These are phyloP conservation scores for Olyra latifolia DNA, from an alignment of 176 grass and related monocot genomes.

Conservation along the genomic window DNA sequence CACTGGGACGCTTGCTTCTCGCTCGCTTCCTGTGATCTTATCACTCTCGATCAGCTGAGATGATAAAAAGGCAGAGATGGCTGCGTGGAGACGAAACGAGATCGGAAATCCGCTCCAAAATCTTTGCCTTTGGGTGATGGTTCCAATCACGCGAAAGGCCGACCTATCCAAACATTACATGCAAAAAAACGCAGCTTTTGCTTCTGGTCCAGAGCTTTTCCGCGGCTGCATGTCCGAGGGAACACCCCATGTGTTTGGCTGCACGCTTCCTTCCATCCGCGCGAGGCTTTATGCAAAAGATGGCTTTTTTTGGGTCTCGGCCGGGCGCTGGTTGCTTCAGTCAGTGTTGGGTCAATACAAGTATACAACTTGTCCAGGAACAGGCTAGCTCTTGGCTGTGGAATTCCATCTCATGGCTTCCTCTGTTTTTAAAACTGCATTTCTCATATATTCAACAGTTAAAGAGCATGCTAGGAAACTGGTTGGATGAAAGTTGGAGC, in stretches of 20 bases:
- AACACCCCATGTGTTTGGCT: conserved; percentile 40
- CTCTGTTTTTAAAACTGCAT: neutral
- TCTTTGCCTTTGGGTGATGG: conserved; percentile 42
- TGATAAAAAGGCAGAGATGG: neutral
- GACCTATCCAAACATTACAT: conserved; percentile 39
- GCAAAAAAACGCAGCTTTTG: conserved; percentile 9
- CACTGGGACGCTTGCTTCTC: neutral
- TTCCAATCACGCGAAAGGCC: conserved; percentile 35
- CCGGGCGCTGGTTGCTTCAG: conserved; percentile 25
- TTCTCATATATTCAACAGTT: neutral
- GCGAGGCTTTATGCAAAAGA: neutral
- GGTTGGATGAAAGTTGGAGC: neutral
- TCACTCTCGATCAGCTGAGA: neutral
- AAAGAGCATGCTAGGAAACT: neutral
- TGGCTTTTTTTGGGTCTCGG: neutral
- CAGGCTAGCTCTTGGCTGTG: neutral
- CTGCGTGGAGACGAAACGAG: neutral
- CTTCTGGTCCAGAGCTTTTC: conserved; percentile 9
- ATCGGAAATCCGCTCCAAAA: conserved; percentile 23
- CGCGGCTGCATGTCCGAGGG: neutral
- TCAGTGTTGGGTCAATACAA: neutral
- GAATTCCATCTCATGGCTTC: neutral
- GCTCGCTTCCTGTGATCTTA: neutral
- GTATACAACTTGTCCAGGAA: neutral
- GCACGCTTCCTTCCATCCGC: neutral